Base-by-base conservation (phyloP, 768 basidiomycete species). In the Dictyophora rubrovolvata region DNA sequence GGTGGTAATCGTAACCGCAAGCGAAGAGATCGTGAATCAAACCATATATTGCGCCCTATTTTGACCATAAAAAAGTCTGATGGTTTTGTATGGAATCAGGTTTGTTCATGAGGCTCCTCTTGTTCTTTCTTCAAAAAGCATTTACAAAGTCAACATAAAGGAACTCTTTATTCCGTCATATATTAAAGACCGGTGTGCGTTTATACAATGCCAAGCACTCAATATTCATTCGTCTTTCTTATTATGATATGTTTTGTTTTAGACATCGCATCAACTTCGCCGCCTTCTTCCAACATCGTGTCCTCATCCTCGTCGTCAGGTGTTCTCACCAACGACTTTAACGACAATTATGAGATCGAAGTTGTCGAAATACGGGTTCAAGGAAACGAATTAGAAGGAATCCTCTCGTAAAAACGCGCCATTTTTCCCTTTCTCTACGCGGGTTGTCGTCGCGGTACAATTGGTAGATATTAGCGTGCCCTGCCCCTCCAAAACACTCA, bases 81-180 rank as follows among this genome's bases (percentile, higher is more conserved):
- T 70, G 89, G 89, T 12, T 92, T 92, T 65, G 89, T 92, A 1
- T 92, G 89, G 89, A 92, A 92, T 66, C 89, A 91, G 78, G 89
- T 87, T 55, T 52, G 83, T 71, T 54, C 18, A 35, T 37, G 14
- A 37, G 14, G 36, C 36, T 37, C n/a, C n/a, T n/a, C n/a, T n/a
- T n/a, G n/a, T n/a, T n/a, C n/a, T n/a, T n/a, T n/a, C n/a, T n/a
- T n/a, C n/a, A n/a, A n/a, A n/a, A n/a, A n/a, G n/a, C n/a, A n/a
- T n/a, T n/a, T n/a, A n/a, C n/a, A n/a, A n/a, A n/a, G n/a, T n/a
- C n/a, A n/a, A 47, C 55, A 18, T 48, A 12, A 55, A 91, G 89
- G 89, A 92, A 63, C 77, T 92, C 18, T 92, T 92, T 64, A 84
- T 92, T 16, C 89, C 89, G 18, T 86, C 89, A 5, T 92, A 91